Evolutionary conservation across 2,329 filamentous ascomycete genomes (phyloP), one percentile per base, ranked within the genome.

Genomic region (Neofusicoccum parvum): DNA sequence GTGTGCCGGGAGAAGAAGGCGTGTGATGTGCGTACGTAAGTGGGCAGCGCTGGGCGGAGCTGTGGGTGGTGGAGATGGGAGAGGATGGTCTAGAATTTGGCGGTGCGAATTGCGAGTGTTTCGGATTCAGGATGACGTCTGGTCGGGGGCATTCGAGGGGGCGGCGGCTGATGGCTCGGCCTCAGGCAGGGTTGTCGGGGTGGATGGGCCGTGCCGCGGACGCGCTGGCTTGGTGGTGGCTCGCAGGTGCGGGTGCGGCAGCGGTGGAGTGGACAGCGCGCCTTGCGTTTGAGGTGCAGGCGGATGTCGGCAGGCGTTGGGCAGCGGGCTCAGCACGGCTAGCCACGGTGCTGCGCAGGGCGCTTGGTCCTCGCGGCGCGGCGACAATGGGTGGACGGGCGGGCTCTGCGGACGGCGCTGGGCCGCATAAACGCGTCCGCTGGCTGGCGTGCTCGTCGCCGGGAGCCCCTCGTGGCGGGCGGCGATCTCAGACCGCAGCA

Each of bases 121-220:
- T 60, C 56, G 56, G 54, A 39, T 20, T 36, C 17, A 23, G 56
- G 43, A 60, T 60, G 56, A 60, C 56, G 56, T 60, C 41, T 60
- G 56, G 27, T 46, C 41, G 56, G 56, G 37, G 41, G 27, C 32
- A 36, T 20, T 46, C 20, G 56, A 60, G 56, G 56, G 56, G 56
- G 56, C 56, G 32, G 43, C 54, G 54, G 54, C 54, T 46, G 54
- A 59, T 17, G 10, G 54, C 54, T 23, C 54, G 54, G 54, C 12
- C 36, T 43, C 53, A 20, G 53, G 53, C 53, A 56, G 15, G 54
- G 54, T 36, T 45, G 39, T 45, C 54, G 54, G 39, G 54, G 45
- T 46, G 41, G 56, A 60, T 46, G 56, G 41, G 56, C 56, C 56
- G 56, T 60, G 56, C 56, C 56, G 56, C 14, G 34, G 27, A 60